These are phyloP conservation scores for Aureobasidium sp. DNA, from an alignment of 2,329 filamentous ascomycete genomes.

Conservation along the genomic window DNA sequence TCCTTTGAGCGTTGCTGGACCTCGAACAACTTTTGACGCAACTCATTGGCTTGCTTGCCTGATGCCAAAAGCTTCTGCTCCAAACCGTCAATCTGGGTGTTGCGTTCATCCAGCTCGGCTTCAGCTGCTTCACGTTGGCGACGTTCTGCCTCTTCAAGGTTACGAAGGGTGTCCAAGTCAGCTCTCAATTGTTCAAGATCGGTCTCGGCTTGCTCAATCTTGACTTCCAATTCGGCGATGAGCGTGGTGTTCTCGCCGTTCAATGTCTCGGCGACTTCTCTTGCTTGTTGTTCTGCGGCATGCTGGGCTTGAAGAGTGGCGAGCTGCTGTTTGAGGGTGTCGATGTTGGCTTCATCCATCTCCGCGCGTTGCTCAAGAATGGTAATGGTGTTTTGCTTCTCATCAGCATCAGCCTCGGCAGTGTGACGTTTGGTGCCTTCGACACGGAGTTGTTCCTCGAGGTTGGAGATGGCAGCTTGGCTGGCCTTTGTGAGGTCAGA, in stretches of 20 bases:
- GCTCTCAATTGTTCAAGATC: constrained; percentile 25
- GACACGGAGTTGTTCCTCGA: constrained; percentile 32
- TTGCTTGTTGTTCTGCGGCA: constrained; percentile 27
- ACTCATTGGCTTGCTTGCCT: constrained; percentile 42
- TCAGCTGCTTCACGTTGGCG: constrained; percentile 39
- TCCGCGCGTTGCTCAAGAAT: constrained; percentile 34
- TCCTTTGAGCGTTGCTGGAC: constrained; percentile 37
- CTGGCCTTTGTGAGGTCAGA: constrained; percentile 35
- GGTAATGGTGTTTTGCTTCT: constrained; percentile 35
- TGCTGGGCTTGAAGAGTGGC: constrained; percentile 30
- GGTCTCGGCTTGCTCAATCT: constrained; percentile 29
- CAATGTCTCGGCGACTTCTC: constrained; percentile 32
- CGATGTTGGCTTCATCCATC: constrained; percentile 32
- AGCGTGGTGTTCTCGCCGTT: constrained; percentile 32
- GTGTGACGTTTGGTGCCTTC: constrained; percentile 33
- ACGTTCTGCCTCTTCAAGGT: constrained; percentile 35
- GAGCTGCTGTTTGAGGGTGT: constrained; percentile 29
- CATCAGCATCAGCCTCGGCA: constrained; percentile 34
- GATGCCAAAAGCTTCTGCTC: constrained; percentile 34
- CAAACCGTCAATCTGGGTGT: constrained; percentile 36
- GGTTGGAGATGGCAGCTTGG: constrained; percentile 29
- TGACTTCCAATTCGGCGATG: constrained; percentile 34
- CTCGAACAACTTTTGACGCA: constrained; percentile 42
- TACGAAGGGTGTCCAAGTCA: constrained; percentile 33
- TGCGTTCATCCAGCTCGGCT: constrained; percentile 36